A percentile compares a stretch with the other conserved stretches of the same genome.
These are phyloP conservation scores for Fennellomyces sp. DNA, from an alignment of 371 early-diverging fungal species.

Conservation along the genomic window DNA sequence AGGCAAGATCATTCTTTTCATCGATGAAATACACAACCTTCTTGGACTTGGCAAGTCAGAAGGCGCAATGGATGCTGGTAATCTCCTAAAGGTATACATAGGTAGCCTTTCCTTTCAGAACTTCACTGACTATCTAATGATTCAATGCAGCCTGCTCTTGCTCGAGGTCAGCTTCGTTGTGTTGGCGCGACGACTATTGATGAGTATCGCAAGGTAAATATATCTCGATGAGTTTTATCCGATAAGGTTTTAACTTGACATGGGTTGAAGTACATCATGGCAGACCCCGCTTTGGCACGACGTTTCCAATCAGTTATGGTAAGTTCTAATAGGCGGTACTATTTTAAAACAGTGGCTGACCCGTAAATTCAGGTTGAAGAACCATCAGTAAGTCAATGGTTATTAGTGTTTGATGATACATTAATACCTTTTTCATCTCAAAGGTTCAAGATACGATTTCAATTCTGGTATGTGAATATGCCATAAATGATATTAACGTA, in stretches of 20 bases:
- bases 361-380: constrained; percentile 40
- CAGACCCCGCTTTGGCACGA: constrained; percentile 87
- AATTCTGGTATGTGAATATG: constrained; percentile 49
- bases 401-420: not conserved
- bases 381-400: constrained; percentile 36
- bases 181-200: constrained; percentile 91
- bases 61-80: constrained; percentile 80
- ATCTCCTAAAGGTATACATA: constrained; percentile 68
- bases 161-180: constrained; percentile 80
- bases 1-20: constrained; percentile 80
- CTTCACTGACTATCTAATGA: not conserved
- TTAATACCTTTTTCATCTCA: not conserved
- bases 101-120: not conserved
- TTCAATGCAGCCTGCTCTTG: constrained; percentile 69
- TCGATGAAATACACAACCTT: constrained; percentile 86
- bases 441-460: constrained; percentile 85
- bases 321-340: too few relatives aligned
- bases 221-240: constrained; percentile 6
- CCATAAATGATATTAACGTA: not conserved
- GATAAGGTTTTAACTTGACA: constrained; percentile 15
- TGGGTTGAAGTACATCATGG: constrained; percentile 63
- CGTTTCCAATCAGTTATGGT: constrained; percentile 86
- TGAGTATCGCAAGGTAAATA: constrained; percentile 72
- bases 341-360: too few relatives aligned
- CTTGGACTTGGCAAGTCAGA: constrained; percentile 81